Base-by-base conservation (phyloP, 306 rosid species). In the Prunus padus region DNA sequence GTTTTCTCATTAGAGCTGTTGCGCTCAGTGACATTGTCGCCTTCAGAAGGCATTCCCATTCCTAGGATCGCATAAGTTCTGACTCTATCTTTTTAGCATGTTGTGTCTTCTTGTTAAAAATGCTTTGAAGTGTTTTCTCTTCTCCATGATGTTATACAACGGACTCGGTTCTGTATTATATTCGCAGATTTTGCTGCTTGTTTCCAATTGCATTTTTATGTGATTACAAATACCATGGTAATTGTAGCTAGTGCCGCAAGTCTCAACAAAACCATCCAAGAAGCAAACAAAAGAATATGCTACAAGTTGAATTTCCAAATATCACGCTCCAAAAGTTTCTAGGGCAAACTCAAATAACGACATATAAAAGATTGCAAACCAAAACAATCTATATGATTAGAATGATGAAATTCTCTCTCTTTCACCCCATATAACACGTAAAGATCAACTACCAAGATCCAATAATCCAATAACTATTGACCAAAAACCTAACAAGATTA, bases 1-100 rank as follows among this genome's bases (percentile, higher is more conserved):
- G 83, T 89, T 72, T 92, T 80, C 91, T 92, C 99, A 1, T 70
- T 92, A 74, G 99, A 92, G 88, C 88, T 96, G 71, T 85, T 96
- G 77, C 90, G 99, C 69, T 89, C 97, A 0, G 98, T 96, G 74
- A 89, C 98, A 10, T 60, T 88, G 70, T 92, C 97, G 1, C 81
- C 92, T 65, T 67, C 90, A 4, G 97, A 96, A 69, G 72, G 82
- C 71, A 54, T 67, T 76, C 89, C 91, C 37, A 37, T 85, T 70
- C 92, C 93, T 7, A 89, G 82, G 83, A 67, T 88, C 37, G 98
- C 92, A 0, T 96, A 78, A 82, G 71, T 76, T 30, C 69, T 47
- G 51, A 12, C 52, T 8, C 77, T 56, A 40, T 15, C 31, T 46
- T 73, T 49, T 60, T 25, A 33, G 69, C 31, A 47, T 37, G 72